phyloP scores from a whole-genome alignment of 2,329 filamentous ascomycete species.

The Trichocomaceae sp. region DNA sequence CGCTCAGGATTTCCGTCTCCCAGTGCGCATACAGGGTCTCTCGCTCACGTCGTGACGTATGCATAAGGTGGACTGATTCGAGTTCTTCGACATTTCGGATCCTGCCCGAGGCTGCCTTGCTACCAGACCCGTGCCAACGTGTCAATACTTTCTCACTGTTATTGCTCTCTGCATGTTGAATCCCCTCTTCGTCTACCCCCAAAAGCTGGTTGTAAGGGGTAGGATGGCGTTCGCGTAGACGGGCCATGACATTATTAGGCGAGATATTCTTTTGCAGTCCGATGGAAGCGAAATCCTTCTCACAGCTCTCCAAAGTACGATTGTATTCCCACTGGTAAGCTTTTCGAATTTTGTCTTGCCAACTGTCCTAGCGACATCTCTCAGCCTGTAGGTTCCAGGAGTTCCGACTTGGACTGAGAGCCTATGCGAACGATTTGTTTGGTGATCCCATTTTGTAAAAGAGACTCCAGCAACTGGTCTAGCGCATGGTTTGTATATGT shows the following conservation, averaged over 20 bases:
- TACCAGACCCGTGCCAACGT: background rate
- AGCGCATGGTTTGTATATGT: conserved; percentile 51
- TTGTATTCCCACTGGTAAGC: background rate
- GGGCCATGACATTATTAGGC: background rate
- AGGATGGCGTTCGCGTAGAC: background rate
- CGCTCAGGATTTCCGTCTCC: background rate
- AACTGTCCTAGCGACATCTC: conserved; percentile 16
- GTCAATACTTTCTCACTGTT: background rate
- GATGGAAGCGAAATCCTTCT: background rate
- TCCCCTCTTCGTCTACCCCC: background rate
- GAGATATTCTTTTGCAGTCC: background rate
- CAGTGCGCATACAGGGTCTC: background rate
- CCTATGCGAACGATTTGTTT: conserved; percentile 56
- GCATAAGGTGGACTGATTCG: background rate
- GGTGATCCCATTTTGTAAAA: background rate
- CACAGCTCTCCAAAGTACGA: background rate
- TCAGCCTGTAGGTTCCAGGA: conserved; percentile 48
- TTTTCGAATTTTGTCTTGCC: conserved; percentile 6
- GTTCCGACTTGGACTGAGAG: conserved; percentile 45
- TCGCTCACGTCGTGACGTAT: conserved; percentile 5
- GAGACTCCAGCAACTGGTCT: conserved; percentile 42
- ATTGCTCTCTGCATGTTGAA: background rate
- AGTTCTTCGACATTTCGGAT: background rate
- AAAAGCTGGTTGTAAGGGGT: conserved; percentile 7
- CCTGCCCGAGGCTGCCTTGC: background rate